Evolutionary conservation across 352 stramenopile genomes (phyloP), one percentile per base, ranked within the genome.

Genomic region (Globisporangium spiculum): DNA sequence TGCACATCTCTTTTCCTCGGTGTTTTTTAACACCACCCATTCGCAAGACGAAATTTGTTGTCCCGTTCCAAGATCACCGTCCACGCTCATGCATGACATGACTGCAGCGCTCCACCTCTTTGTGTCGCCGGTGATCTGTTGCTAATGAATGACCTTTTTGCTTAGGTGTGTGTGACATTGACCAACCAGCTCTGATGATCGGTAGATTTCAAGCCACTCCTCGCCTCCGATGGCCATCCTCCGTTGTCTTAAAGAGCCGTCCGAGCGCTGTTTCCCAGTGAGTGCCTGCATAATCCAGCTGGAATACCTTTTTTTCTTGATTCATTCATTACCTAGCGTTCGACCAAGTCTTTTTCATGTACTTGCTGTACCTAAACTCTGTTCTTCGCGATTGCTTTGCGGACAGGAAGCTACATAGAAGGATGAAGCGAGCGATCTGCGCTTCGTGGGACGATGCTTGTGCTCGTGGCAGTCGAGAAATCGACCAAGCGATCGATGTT

Each of bases 21-120:
- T 94, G 86, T 94, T 94, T 92, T 78, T 93, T 80, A 94, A 94
- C 84, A 94, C 86, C 86, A 94, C 86, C 86, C 80, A 72, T 75
- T 75, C 64, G 32, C 44, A 63, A 60, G 8, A 63, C 77, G 78
- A 81, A 86, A 74, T 80, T 65, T n/a, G 22, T 18, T 22, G 32
- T 32, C 32, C 32, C 32, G 32, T 12, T 24, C 30, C 22, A 50
- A 22, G 44, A 50, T 0, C 41, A n/a, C 41, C 4, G 41, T 50
- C 41, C 41, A 22, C 12, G 36, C 36, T 14, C 36, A 44, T 38
- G 9, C 34, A 38, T 44, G 36, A 14, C 36, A 44, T 16, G 36
- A 16, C 4, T 16, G 14, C 36, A 16, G 14, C 3, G 36, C 36
- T 44, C 36, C 1, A 18, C 1, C 3, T 44, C 36, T 16, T 44